phyloP scores from a whole-genome alignment of 768 basidiomycete genomes.

The Austroboletus festivus region DNA sequence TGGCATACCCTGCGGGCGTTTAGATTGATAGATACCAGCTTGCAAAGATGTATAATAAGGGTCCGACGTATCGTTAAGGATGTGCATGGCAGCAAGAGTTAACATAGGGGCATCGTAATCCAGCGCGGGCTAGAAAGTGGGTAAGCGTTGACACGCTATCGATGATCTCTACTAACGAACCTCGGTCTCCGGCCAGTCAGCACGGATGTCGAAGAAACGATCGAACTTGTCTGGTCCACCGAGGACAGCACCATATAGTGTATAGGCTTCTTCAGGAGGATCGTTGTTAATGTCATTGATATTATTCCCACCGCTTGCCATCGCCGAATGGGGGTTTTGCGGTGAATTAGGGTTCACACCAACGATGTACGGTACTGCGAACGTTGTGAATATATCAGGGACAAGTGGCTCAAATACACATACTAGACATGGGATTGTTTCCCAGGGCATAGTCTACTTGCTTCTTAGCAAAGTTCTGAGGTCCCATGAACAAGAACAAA shows the following conservation, averaged over 20 bases:
- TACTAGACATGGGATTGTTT: conserved; percentile 86
- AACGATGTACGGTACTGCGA: conserved; percentile 60
- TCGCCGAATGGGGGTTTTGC: conserved; percentile 84
- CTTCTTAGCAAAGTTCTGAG: conserved; percentile 64
- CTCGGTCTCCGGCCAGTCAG: conserved; percentile 89
- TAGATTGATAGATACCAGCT: conserved; percentile 61
- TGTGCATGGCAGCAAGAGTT: conserved; percentile 77
- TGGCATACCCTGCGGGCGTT: conserved; percentile 64
- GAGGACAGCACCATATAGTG: conserved; percentile 83
- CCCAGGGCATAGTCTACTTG: conserved; percentile 85
- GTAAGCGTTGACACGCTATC: conserved; percentile 9
- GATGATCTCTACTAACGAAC: conserved; percentile 32
- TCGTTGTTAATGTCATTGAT: conserved; percentile 65
- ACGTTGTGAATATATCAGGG: not conserved
- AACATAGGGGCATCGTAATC: conserved; percentile 91
- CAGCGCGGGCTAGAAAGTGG: conserved; percentile 54
- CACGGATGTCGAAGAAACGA: conserved; percentile 79
- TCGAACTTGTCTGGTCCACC: conserved; percentile 82
- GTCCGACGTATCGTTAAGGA: conserved; percentile 63
- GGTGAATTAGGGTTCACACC: conserved; percentile 90
- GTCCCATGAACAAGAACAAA: conserved; percentile 5
- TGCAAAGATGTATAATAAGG: conserved; percentile 75
- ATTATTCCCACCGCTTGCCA: conserved; percentile 80
- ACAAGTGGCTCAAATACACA: conserved; percentile 12
- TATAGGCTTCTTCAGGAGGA: conserved; percentile 68